A percentile compares a stretch with the other conserved stretches of the same genome.
These are phyloP conservation scores for Aspergillus tamarii DNA, from an alignment of 2,329 filamentous ascomycete species.

Conservation along the genomic window DNA sequence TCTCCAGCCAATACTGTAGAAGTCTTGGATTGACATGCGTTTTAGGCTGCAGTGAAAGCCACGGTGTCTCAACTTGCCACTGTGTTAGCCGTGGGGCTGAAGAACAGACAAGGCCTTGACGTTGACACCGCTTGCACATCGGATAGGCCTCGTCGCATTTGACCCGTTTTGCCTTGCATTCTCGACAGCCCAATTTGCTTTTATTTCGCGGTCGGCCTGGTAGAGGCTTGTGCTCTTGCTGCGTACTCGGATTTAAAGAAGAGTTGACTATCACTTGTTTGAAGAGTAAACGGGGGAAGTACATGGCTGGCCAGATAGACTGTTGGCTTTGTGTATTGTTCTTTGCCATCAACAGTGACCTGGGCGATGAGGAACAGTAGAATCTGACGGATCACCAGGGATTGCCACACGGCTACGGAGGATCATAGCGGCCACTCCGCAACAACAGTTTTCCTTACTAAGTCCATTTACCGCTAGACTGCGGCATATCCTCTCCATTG, in stretches of 20 bases:
- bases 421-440: no score
- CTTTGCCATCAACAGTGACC: no score
- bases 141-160: slow-evolving; percentile 28
- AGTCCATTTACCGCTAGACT: no score
- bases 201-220: slow-evolving; percentile 7
- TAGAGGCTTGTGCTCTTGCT: slow-evolving; percentile 6
- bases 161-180: slow-evolving; percentile 23
- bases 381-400: no score
- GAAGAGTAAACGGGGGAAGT: slow-evolving; percentile 12
- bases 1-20: slow-evolving; percentile 23
- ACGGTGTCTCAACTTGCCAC: slow-evolving; percentile 20
- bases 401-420: no score
- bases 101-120: slow-evolving; percentile 17
- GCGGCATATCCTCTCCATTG: no score
- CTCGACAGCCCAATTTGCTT: slow-evolving; percentile 22
- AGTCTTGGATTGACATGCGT: slow-evolving; percentile 15
- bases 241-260: background rate
- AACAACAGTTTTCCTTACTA: no score
- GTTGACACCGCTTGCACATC: slow-evolving; percentile 19
- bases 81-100: slow-evolving; percentile 14
- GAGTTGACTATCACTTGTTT: slow-evolving; percentile 12
- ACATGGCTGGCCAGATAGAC: slow-evolving; percentile 1
- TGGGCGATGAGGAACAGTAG: no score
- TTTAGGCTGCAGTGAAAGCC: slow-evolving; percentile 12
- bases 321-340: no score